Conservation (phyloP, 2,329 filamentous ascomycete species). For the Diaporthe destruens region DNA sequence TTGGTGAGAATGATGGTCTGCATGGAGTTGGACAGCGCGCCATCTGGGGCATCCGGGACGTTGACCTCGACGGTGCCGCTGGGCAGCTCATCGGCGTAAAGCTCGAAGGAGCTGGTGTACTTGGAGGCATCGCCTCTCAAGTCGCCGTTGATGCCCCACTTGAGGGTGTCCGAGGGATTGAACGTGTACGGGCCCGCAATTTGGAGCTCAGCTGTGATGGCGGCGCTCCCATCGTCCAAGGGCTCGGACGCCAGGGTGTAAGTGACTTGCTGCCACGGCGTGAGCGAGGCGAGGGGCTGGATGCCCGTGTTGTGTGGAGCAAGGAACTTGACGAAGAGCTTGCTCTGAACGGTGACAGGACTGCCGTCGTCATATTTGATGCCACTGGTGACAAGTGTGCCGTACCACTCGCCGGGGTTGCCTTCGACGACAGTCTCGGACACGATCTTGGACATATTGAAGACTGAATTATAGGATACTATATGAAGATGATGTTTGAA, state of each 20-base stretch:
- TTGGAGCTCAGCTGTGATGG: background rate
- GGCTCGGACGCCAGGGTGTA: background rate
- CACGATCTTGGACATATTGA: background rate
- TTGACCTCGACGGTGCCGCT: background rate
- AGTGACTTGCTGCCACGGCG: background rate
- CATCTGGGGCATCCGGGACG: background rate
- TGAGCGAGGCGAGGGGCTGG: background rate
- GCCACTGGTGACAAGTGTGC: background rate
- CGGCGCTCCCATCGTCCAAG: background rate
- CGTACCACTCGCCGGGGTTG: background rate
- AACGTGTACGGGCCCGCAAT: slow-evolving; percentile 1
- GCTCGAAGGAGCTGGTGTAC: background rate
- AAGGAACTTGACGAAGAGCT: slow-evolving; percentile 14
- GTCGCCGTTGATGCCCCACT: background rate
- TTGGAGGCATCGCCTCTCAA: background rate
- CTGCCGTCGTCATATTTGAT: background rate
- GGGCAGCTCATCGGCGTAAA: background rate
- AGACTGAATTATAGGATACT: too few species aligned
- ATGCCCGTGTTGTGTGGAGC: background rate
- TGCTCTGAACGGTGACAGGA: background rate
- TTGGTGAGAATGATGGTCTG: background rate
- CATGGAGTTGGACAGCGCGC: background rate
- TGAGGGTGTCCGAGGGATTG: slow-evolving; percentile 1
- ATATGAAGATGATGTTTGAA: background rate
- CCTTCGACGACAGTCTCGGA: background rate